Evolutionary conservation across 1,139 yeast species (phyloP), one percentile per base, ranked within the genome.

Genomic region (Saccharomyces hybrid): DNA sequence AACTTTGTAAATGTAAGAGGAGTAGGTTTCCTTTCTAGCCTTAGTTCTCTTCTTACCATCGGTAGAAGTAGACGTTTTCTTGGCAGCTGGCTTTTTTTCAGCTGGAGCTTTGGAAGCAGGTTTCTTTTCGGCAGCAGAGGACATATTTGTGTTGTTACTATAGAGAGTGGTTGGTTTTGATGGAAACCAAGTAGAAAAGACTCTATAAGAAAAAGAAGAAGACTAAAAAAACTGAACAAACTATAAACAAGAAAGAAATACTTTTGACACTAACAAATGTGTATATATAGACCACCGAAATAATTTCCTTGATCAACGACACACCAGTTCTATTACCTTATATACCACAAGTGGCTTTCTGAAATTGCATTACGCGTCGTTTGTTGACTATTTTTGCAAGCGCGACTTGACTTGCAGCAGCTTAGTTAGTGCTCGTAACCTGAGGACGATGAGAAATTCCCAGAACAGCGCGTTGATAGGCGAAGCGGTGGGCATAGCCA

Each of bases 81-180:
- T 91, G 74, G 96, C 96, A 67, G 88, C 89, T 75, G 90, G 89
- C 80, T 89, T 90, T 86, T 90, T 90, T 78, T 88, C 95, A 78
- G 96, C 96, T 75, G 95, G 96, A 69, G 97, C 96, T 81, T 91
- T 91, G 69, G 97, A 90, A 75, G 97, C 97, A 73, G 96, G 97
- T 83, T 88, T 88, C 87, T 90, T 89, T 79, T 89, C 96, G 77
- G 95, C 91, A 79, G 88, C 89, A 76, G 97, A 95, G 72, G 97
- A 95, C 97, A 91, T 91, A 4, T 4, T 1, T 11, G 2, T 30
- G 34, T 30, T 30, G 3, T 30, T 30, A 2, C 34, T 30, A 1
- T 31, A 31, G 34, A 31, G 5, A 31, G 5, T 31, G 34, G 34
- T 31, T 31, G 34, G 6, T 3, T 31, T 31, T 31, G 2, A 31